A percentile compares a stretch with the other conserved stretches of the same genome.
Conservation (phyloP, 1,139 yeast species). For the Blastobotrys ciferrii region DNA sequence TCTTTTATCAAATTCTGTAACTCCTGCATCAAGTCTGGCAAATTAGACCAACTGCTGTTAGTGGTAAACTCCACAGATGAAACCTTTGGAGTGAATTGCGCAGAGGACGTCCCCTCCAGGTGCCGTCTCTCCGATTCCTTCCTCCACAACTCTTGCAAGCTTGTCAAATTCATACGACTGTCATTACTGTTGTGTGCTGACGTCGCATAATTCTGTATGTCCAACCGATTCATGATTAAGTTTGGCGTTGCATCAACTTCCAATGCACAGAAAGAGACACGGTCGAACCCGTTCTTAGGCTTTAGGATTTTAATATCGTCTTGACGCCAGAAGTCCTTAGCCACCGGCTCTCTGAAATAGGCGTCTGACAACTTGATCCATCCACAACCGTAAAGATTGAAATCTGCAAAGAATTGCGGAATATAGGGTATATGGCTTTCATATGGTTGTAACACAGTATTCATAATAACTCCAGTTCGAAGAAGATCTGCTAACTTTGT, state of each 20-base stretch:
- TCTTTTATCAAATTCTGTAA: background rate
- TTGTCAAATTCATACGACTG: constrained; percentile 46
- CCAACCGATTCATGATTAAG: constrained; percentile 53
- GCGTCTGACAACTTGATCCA: constrained; percentile 51
- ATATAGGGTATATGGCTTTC: constrained; percentile 81
- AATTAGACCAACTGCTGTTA: constrained; percentile 3
- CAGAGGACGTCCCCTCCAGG: constrained; percentile 38
- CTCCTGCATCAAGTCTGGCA: background rate
- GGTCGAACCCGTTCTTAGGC: background rate
- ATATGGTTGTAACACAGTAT: constrained; percentile 46
- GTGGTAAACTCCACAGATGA: background rate
- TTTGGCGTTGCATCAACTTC: constrained; percentile 69
- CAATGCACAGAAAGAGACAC: constrained; percentile 55
- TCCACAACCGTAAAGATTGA: constrained; percentile 79
- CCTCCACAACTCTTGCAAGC: constrained; percentile 59
- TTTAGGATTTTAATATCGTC: background rate
- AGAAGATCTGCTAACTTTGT: constrained; percentile 61
- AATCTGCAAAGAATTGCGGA: constrained; percentile 79
- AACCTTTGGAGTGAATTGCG: constrained; percentile 2
- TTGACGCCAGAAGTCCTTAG: constrained; percentile 1
- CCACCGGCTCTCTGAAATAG: constrained; percentile 21
- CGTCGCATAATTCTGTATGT: constrained; percentile 2
- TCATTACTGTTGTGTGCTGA: background rate
- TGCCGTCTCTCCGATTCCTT: constrained; percentile 61
- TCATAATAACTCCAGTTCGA: constrained; percentile 48